Evolutionary conservation across 2,329 filamentous ascomycete species (phyloP), one percentile per base, ranked within the genome.

Genomic region (Alternaria gaisen): DNA sequence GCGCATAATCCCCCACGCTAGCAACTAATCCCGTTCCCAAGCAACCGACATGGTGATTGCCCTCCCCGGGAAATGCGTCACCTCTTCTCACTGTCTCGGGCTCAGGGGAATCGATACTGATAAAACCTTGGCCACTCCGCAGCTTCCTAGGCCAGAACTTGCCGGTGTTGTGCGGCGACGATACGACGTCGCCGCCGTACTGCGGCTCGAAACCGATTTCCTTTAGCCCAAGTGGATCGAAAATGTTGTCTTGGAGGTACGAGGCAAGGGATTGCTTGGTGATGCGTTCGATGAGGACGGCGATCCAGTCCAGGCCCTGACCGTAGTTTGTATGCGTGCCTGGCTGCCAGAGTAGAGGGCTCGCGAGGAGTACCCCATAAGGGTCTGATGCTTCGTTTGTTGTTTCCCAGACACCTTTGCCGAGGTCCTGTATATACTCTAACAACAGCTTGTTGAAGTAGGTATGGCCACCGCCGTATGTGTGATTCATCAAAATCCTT

Each of bases 261-360:
- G 61, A 67, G 0, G 76, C 76, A 3, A 86, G 70, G 0, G 65
- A 63, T 52, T 73, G 60, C 4, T 77, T 74, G 0, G 79, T 82
- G 4, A 82, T 47, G 3, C 67, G 69, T 66, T 85, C 81, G n/a
- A 86, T 73, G 1, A 81, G 74, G 10, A 79, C 68, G 7, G 80
- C 82, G 1, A 82, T 80, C 83, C 83, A 85, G 72, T 86, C 84
- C n/a, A 81, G 56, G 1, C 77, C 78, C n/a, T 78, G 72, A 9
- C 84, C 83, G 32, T 36, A 36, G 12, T 36, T 36, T 80, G 83
- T 86, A 14, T 80, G 78, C 2, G 80, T 77, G 6, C 84, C 84
- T 0, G 84, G 84, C 32, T 80, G 79, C 53, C 53, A 73, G 2
- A 71, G 26, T 4, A 76, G 54, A 10, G 72, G 72, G 7, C 55